These are phyloP conservation scores for Naganishia cerealis DNA, from an alignment of 1,284 basidiomycete genomes.

Conservation along the genomic window DNA sequence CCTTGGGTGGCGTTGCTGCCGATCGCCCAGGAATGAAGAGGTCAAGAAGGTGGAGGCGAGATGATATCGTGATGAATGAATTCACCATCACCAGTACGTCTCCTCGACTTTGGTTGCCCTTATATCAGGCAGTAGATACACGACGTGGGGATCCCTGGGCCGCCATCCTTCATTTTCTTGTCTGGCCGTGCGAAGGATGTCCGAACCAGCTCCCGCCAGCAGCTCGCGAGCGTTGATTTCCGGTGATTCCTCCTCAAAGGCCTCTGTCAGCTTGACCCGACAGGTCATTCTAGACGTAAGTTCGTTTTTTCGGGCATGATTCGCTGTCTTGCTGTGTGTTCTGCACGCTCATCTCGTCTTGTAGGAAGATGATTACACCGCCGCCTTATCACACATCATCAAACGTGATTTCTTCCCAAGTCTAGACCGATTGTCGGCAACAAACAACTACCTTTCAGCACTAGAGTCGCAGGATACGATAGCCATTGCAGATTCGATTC, in stretches of 20 bases:
- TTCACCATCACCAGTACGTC: not conserved
- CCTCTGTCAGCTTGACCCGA: constrained; percentile 26
- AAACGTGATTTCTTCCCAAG: constrained; percentile 96
- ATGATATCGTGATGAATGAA: not conserved
- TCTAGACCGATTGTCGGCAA: constrained; percentile 79
- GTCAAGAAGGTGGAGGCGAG: constrained; percentile 1
- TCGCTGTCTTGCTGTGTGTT: not conserved
- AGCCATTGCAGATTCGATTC: constrained; percentile 70
- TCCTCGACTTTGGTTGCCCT: no score
- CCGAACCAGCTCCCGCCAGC: not conserved
- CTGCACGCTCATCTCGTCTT: not conserved
- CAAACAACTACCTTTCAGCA: constrained; percentile 79
- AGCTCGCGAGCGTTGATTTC: not conserved
- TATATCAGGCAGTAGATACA: no score
- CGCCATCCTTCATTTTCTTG: no score
- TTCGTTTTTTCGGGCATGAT: not conserved
- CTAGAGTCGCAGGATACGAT: constrained; percentile 69
- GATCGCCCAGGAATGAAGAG: no score
- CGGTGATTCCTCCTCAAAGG: not conserved
- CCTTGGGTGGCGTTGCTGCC: no score
- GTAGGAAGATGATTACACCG: constrained; percentile 87
- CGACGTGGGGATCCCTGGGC: no score
- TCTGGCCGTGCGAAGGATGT: not conserved
- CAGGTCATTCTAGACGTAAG: constrained; percentile 33
- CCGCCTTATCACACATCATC: constrained; percentile 87